Conservation (phyloP, 2,329 filamentous ascomycete genomes). For the Trichoderma oligosporum region DNA sequence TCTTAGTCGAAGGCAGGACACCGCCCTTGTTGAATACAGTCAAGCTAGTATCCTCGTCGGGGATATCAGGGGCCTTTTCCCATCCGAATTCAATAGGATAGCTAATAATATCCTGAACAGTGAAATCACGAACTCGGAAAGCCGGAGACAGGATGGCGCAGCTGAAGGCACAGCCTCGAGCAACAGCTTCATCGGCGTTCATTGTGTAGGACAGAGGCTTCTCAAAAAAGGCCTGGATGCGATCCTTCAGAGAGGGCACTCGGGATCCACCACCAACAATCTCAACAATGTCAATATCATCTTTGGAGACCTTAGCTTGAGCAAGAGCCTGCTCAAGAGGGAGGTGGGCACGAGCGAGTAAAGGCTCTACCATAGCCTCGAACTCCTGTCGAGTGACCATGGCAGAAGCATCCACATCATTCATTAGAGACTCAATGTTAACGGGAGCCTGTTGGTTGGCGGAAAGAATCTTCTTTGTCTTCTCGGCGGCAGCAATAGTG, state of each 20-base stretch:
- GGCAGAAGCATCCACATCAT: slow-evolving; percentile 85
- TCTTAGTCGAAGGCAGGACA: slow-evolving; percentile 96
- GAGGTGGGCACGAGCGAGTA: slow-evolving; percentile 66
- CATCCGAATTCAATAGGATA: slow-evolving; percentile 98
- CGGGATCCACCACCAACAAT: slow-evolving; percentile 92
- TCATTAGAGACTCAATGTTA: slow-evolving; percentile 98
- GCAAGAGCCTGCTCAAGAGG: slow-evolving; percentile 88
- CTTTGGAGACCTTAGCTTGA: slow-evolving; percentile 85
- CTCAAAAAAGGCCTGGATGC: slow-evolving; percentile 85
- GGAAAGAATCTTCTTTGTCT: slow-evolving; percentile 96
- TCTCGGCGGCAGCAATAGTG: slow-evolving; percentile 85
- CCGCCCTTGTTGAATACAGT: slow-evolving; percentile 98
- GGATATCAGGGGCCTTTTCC: slow-evolving; percentile 98
- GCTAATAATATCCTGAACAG: slow-evolving; percentile 93
- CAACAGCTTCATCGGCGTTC: slow-evolving; percentile 96
- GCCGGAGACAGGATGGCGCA: slow-evolving; percentile 96
- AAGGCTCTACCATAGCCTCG: slow-evolving; percentile 81
- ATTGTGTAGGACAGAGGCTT: slow-evolving; percentile 92
- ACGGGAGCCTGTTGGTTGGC: slow-evolving; percentile 89
- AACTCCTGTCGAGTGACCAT: slow-evolving; percentile 94
- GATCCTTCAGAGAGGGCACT: slow-evolving; percentile 87
- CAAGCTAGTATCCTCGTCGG: slow-evolving; percentile 94
- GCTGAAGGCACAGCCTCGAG: slow-evolving; percentile 93
- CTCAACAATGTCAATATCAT: slow-evolving; percentile 92
- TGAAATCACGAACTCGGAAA: slow-evolving; percentile 97